Percentiles rank a stretch among this genome's conserved stretches.
phyloP scores from a whole-genome alignment of 2,329 filamentous ascomycete genomes.

The Phoma sp. region DNA sequence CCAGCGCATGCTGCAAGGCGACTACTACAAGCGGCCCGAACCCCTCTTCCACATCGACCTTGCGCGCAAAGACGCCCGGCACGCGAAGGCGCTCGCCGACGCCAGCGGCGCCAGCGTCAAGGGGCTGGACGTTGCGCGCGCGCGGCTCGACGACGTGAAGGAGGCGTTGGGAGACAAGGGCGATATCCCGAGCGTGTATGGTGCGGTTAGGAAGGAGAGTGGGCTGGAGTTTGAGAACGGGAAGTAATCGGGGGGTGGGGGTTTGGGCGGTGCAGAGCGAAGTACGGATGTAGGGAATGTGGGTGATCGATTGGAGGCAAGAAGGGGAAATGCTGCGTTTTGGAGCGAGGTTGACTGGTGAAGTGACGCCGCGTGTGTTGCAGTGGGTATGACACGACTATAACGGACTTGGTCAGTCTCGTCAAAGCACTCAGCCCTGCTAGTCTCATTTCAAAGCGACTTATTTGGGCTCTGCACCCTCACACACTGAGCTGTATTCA shows the following conservation, averaged over 20 bases:
- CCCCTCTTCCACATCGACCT: conserved; percentile 85
- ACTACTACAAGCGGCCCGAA: conserved; percentile 76
- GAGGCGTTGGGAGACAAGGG: conserved; percentile 72
- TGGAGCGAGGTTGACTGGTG: too few species aligned
- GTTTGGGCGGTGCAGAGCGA: too few species aligned
- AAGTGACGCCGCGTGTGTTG: too few species aligned
- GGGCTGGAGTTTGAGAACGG: conserved; percentile 72
- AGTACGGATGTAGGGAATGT: too few species aligned
- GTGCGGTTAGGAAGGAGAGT: conserved; percentile 74
- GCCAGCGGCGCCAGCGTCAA: conserved; percentile 66
- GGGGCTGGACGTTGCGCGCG: conserved; percentile 70
- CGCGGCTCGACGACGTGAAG: conserved; percentile 70
- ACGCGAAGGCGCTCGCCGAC: conserved; percentile 72
- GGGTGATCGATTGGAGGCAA: too few species aligned
- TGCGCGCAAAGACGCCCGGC: conserved; percentile 79
- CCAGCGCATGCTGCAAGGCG: conserved; percentile 73
- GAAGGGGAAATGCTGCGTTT: too few species aligned
- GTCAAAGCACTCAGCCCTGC: too few species aligned
- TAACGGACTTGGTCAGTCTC: too few species aligned
- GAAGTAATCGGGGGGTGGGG: conserved; percentile 15
- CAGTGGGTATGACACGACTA: too few species aligned
- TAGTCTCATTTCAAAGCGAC: too few species aligned
- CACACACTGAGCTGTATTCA: too few species aligned
- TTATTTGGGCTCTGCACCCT: too few species aligned
- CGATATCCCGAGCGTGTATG: conserved; percentile 84